Conservation (phyloP, 2,329 filamentous ascomycete species). For the Ophiobolus disseminans region DNA sequence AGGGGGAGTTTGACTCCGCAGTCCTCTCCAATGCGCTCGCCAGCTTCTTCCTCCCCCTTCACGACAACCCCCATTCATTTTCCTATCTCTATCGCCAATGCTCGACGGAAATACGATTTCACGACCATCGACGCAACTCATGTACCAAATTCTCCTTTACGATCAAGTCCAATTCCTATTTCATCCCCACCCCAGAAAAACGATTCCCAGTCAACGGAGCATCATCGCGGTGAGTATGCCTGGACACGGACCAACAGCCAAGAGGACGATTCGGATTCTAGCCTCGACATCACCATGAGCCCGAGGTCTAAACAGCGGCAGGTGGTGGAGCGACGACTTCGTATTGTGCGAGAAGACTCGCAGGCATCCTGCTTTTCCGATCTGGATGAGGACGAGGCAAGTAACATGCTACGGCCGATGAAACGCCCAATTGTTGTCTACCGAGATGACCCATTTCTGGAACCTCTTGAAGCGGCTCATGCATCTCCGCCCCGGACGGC, state of each 20-base stretch:
- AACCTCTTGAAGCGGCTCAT: too few relatives aligned
- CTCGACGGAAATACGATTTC: constrained; percentile 29
- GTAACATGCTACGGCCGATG: constrained; percentile 51
- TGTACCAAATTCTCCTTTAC: constrained; percentile 40
- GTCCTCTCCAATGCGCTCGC: constrained; percentile 37
- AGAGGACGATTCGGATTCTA: constrained; percentile 5
- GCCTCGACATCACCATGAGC: constrained; percentile 17
- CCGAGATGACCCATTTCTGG: constrained; percentile 23
- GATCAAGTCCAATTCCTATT: constrained; percentile 45
- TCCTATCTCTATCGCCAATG: constrained; percentile 42
- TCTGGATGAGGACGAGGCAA: constrained; percentile 45
- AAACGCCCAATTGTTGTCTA: constrained; percentile 46
- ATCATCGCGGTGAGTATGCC: constrained; percentile 62
- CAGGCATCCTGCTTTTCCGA: constrained; percentile 40
- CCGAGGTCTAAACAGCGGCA: constrained; percentile 28
- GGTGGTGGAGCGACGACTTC: constrained; percentile 27
- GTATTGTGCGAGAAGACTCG: constrained; percentile 37
- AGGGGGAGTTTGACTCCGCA: constrained; percentile 51
- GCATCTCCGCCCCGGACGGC: constrained; percentile 6
- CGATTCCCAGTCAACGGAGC: constrained; percentile 48
- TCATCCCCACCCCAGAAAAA: constrained; percentile 35
- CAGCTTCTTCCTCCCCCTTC: constrained; percentile 54
- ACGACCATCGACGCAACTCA: constrained; percentile 39
- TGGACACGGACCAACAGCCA: constrained; percentile 28
- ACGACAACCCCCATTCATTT: constrained; percentile 53